Conservation (phyloP, 2,329 filamentous ascomycete species). For the Albophoma yamanashiensis region DNA sequence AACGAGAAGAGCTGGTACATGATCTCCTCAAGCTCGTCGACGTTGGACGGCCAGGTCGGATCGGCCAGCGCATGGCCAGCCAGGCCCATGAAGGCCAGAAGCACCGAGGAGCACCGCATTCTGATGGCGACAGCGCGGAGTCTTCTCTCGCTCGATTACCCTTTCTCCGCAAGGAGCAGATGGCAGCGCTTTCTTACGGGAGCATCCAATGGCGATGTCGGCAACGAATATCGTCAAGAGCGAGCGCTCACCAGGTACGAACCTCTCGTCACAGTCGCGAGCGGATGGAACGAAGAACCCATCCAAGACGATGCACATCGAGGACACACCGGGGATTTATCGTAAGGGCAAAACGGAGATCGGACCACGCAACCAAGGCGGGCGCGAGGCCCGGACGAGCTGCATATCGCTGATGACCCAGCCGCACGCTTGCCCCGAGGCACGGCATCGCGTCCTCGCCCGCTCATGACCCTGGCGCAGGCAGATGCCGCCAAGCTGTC, state of each 20-base stretch:
- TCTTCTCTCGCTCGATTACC: background rate
- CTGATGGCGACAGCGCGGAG: background rate
- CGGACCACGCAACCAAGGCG: background rate
- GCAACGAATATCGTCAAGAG: background rate
- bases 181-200: background rate
- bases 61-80: conserved; percentile 26
- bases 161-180: background rate
- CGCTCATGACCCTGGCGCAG: background rate
- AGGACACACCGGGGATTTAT: background rate
- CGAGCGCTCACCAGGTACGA: background rate
- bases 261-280: background rate
- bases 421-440: background rate
- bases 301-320: background rate
- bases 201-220: background rate
- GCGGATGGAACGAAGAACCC: background rate
- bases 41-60: conserved; percentile 49
- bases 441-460: background rate
- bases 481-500: background rate
- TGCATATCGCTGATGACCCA: background rate
- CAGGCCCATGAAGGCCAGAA: conserved; percentile 26
- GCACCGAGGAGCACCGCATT: conserved; percentile 11
- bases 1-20: conserved; percentile 49
- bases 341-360: background rate
- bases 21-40: conserved; percentile 53
- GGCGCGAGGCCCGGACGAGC: background rate